phyloP scores from a whole-genome alignment of 2,329 filamentous ascomycete genomes.

The Aspergillus flavus region DNA sequence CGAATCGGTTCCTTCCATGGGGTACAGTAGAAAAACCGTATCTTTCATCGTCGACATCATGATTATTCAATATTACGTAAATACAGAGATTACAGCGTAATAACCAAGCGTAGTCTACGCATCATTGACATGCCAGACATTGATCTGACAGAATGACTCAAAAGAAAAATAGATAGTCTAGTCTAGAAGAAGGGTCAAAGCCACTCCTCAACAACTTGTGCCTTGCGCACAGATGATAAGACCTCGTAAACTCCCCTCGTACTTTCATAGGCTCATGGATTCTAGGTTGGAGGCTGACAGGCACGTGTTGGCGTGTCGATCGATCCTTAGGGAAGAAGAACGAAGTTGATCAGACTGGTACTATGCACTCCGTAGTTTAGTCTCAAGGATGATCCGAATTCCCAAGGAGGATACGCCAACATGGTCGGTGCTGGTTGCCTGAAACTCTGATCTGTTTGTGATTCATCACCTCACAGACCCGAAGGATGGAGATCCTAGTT shows the following conservation, averaged over 20 bases:
- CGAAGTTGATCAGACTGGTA: constrained; percentile 6
- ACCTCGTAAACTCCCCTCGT: not conserved
- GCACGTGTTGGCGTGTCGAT: constrained; percentile 22
- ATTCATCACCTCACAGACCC: constrained; percentile 20
- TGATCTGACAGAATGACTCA: constrained; percentile 9
- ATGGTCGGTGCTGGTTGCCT: constrained; percentile 12
- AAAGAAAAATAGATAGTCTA: not conserved
- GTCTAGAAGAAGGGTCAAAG: not conserved
- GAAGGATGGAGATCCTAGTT: constrained; percentile 24
- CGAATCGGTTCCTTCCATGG: not conserved
- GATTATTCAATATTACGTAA: constrained; percentile 14
- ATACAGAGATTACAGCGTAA: not conserved
- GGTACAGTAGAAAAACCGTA: not conserved
- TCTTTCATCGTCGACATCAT: constrained; percentile 9
- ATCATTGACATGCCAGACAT: not conserved
- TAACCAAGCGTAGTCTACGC: not conserved
- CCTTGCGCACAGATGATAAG: not conserved
- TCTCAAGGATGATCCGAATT: not conserved
- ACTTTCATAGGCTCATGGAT: constrained; percentile 10
- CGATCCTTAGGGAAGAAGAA: constrained; percentile 19
- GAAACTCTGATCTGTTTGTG: constrained; percentile 16
- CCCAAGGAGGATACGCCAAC: not conserved
- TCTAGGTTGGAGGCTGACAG: constrained; percentile 8
- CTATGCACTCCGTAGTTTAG: not conserved
- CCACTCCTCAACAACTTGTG: not conserved